Evolutionary conservation across 1,139 yeast genomes (phyloP).

Genomic region (Hanseniaspora gamundiae): DNA sequence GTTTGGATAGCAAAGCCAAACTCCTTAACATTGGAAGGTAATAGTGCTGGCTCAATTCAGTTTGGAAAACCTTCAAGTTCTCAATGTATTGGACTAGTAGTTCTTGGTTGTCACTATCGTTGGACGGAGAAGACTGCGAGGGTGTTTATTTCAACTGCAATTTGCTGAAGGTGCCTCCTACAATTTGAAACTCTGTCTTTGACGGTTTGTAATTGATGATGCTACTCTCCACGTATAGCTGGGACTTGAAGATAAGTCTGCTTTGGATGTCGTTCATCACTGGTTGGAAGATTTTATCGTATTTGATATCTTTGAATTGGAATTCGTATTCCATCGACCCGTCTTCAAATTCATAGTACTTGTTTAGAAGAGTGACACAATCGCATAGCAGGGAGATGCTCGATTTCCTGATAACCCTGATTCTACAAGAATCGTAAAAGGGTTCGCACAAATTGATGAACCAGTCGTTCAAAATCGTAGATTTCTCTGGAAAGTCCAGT

Average conservation of each 20-base stretch:
- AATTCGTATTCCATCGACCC: constrained; percentile 18
- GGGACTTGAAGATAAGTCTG: constrained; percentile 67
- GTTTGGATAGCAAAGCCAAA: constrained; percentile 57
- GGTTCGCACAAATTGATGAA: constrained; percentile 59
- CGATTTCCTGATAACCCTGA: constrained; percentile 53
- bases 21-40: constrained; percentile 71
- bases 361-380: constrained; percentile 56
- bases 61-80: not conserved
- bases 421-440: constrained; percentile 56
- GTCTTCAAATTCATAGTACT: constrained; percentile 55
- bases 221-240: constrained; percentile 55
- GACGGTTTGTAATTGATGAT: constrained; percentile 57
- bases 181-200: constrained; percentile 51
- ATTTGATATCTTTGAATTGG: constrained; percentile 29
- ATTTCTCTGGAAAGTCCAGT: constrained; percentile 14
- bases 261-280: constrained; percentile 68
- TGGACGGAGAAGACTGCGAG: too few relatives aligned
- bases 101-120: constrained; percentile 7
- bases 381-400: constrained; percentile 63
- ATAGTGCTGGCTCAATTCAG: constrained; percentile 26
- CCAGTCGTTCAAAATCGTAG: constrained; percentile 31
- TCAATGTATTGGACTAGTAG: constrained; percentile 6
- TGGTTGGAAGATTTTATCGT: constrained; percentile 55
- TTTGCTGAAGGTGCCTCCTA: constrained; percentile 30
- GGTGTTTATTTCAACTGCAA: not conserved